Percentiles rank a stretch among this genome's conserved stretches.
Conservation (phyloP, 345 rosid species). For the Populus nigra region DNA sequence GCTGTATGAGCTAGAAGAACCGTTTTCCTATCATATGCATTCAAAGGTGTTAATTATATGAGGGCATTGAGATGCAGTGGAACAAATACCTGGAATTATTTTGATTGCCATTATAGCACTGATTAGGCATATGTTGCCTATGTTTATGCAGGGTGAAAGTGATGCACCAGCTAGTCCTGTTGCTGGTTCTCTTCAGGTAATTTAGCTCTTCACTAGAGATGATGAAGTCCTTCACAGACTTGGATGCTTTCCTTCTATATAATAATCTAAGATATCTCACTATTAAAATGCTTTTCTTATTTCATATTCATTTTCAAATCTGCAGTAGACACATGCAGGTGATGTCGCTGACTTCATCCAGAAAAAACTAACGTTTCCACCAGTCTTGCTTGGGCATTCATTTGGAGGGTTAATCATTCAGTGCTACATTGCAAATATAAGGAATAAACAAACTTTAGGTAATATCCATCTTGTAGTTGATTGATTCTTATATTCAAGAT, state of each 20-base stretch:
- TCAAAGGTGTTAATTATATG: not conserved
- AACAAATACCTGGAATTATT: not conserved
- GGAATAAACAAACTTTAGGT: constrained; percentile 40
- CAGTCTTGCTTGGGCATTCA: constrained; percentile 83
- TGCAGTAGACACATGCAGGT: constrained; percentile 88
- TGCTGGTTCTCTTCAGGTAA: constrained; percentile 82
- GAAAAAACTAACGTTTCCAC: constrained; percentile 48
- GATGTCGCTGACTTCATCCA: constrained; percentile 72
- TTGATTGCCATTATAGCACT: not conserved
- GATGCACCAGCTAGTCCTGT: constrained; percentile 60
- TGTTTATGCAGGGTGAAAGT: constrained; percentile 71
- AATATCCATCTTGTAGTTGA: constrained; percentile 7
- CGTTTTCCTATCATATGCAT: not conserved
- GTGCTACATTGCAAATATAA: constrained; percentile 60
- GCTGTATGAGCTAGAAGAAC: not conserved
- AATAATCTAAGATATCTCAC: not conserved
- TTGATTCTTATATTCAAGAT: not conserved
- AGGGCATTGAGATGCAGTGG: not conserved
- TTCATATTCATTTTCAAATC: constrained; percentile 17
- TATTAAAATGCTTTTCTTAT: constrained; percentile 10
- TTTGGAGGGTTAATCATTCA: constrained; percentile 89
- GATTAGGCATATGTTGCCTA: constrained; percentile 10
- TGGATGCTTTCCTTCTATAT: not conserved
- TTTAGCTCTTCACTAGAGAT: constrained; percentile 5
- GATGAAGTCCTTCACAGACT: not conserved